These are phyloP conservation scores for Candida ponderosae DNA, from an alignment of 805 yeast species.

Conservation along the genomic window DNA sequence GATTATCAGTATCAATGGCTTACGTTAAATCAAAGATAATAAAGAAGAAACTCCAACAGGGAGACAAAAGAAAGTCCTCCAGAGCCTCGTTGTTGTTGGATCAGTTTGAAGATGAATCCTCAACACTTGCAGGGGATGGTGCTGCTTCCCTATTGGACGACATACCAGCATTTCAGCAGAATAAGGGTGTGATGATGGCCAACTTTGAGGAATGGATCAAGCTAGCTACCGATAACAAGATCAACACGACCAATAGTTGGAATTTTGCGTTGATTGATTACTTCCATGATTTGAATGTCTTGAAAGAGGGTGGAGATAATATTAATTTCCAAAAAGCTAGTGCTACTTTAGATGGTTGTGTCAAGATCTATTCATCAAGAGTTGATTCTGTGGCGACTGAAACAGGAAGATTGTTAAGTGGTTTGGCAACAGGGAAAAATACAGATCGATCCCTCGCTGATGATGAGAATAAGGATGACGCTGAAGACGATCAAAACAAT, in stretches of 20 bases:
- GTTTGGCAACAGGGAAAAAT: slow-evolving; percentile 44
- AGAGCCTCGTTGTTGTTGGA: slow-evolving; percentile 24
- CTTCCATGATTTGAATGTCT: slow-evolving; percentile 72
- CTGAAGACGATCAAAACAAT: slow-evolving; percentile 14
- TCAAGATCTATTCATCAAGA: slow-evolving; percentile 83
- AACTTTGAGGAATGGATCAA: slow-evolving; percentile 77
- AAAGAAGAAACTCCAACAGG: slow-evolving; percentile 17
- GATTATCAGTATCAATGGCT: too few species aligned
- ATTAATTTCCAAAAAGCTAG: slow-evolving; percentile 89
- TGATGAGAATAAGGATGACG: slow-evolving; percentile 13
- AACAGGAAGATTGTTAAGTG: slow-evolving; percentile 76
- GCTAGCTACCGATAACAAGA: slow-evolving; percentile 76
- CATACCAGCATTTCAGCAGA: slow-evolving; percentile 16
- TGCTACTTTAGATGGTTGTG: slow-evolving; percentile 90
- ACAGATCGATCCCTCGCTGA: slow-evolving; percentile 6
- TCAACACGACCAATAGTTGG: slow-evolving; percentile 83
- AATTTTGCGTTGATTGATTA: slow-evolving; percentile 86
- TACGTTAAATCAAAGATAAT: slow-evolving; percentile 19
- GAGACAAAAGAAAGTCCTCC: slow-evolving; percentile 20
- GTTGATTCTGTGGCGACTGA: slow-evolving; percentile 90
- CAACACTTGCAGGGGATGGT: not conserved
- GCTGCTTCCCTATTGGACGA: slow-evolving; percentile 15
- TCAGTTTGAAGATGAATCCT: slow-evolving; percentile 15
- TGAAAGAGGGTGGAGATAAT: slow-evolving; percentile 64
- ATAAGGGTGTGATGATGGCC: slow-evolving; percentile 34